Evolutionary conservation across 257 asterid species (phyloP).

Genomic region (Capsicum baccatum): DNA sequence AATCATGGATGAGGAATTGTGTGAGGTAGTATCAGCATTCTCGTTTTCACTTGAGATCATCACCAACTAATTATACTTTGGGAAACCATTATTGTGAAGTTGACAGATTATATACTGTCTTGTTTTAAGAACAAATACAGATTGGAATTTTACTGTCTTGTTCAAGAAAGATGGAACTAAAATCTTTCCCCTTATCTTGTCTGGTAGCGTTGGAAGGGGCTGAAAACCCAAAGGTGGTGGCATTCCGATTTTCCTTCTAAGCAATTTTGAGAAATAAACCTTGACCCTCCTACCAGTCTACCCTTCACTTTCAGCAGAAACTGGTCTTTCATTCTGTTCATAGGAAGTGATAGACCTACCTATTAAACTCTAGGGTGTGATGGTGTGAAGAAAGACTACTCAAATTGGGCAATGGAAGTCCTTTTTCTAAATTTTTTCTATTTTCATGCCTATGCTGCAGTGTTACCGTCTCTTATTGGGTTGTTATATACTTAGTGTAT

Average conservation of each 20-base stretch:
- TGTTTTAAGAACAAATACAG: neutral
- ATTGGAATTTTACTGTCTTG: neutral
- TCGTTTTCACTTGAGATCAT: neutral
- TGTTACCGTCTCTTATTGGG: neutral
- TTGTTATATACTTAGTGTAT: neutral
- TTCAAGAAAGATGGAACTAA: neutral
- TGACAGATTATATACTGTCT: neutral
- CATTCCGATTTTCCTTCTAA: neutral
- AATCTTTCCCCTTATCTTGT: neutral
- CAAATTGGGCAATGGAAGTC: neutral
- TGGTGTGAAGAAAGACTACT: neutral
- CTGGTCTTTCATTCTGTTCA: conserved; percentile 10
- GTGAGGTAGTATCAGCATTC: neutral
- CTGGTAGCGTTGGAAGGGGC: conserved; percentile 7
- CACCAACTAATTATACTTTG: neutral
- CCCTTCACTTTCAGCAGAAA: conserved; percentile 17
- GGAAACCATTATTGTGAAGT: neutral
- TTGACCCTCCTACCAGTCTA: conserved; percentile 10
- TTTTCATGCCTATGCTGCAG: neutral
- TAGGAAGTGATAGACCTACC: conserved; percentile 18
- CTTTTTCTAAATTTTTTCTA: neutral
- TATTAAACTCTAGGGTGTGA: neutral
- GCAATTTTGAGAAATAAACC: neutral
- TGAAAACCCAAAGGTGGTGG: neutral
- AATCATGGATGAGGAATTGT: conserved; percentile 3